These are phyloP conservation scores for Ogataea nakhonphanomensis DNA, from an alignment of 805 yeast genomes.

Conservation along the genomic window DNA sequence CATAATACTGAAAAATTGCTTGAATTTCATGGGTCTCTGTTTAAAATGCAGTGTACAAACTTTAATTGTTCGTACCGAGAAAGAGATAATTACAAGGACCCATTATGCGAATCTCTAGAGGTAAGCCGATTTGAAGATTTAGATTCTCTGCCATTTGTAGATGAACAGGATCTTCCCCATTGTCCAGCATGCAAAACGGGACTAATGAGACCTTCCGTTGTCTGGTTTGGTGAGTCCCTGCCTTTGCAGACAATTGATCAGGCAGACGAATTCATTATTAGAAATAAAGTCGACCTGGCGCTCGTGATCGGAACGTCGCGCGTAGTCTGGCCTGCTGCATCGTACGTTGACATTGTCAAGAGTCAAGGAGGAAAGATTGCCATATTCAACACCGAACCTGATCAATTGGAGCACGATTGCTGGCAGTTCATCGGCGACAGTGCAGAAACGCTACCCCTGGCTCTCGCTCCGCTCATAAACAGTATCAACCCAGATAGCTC, in stretches of 20 bases:
- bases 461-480: slow-evolving; percentile 49
- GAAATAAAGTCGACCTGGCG: slow-evolving; percentile 60
- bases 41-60: slow-evolving; percentile 69
- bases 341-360: slow-evolving; percentile 76
- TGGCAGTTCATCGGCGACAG: slow-evolving; percentile 87
- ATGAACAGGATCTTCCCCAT: slow-evolving; percentile 55
- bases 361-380: slow-evolving; percentile 79
- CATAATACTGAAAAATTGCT: slow-evolving; percentile 51
- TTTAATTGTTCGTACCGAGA: slow-evolving; percentile 67
- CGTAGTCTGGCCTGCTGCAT: slow-evolving; percentile 87
- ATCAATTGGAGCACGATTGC: slow-evolving; percentile 34
- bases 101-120: slow-evolving; percentile 44
- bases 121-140: slow-evolving; percentile 10
- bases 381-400: slow-evolving; percentile 69
- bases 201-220: slow-evolving; percentile 80
- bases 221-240: slow-evolving; percentile 92
- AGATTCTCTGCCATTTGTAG: slow-evolving; percentile 35
- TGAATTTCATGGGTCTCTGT: slow-evolving; percentile 79
- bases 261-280: slow-evolving; percentile 68
- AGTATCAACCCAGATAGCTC: slow-evolving; percentile 52
- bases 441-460: slow-evolving; percentile 62
- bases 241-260: slow-evolving; percentile 59
- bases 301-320: slow-evolving; percentile 86
- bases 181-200: slow-evolving; percentile 75
- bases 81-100: slow-evolving; percentile 49